Conservation (phyloP, 768 basidiomycete species). For the Pholiota molesta region DNA sequence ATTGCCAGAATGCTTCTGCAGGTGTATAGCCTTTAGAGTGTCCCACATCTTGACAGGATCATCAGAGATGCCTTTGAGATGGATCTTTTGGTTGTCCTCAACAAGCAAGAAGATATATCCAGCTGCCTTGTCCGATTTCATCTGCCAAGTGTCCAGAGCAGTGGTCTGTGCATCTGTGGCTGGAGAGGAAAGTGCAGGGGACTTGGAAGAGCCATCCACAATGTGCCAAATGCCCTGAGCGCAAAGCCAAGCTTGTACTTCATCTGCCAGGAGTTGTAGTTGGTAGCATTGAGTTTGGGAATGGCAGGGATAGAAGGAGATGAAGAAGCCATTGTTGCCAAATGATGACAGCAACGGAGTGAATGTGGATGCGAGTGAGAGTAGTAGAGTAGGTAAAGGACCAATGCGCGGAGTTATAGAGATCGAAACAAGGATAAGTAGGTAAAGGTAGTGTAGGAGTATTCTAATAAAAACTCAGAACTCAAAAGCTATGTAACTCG, state of each 20-base stretch:
- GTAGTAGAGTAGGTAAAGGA: not conserved
- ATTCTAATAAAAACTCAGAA: too few relatives aligned
- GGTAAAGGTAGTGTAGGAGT: too few relatives aligned
- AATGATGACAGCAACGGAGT: not conserved
- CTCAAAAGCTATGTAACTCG: too few relatives aligned
- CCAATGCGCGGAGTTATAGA: not conserved
- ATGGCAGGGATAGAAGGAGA: not conserved
- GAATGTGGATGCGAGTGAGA: not conserved
- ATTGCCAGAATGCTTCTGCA: conserved; percentile 25
- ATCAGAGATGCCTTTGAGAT: conserved; percentile 21
- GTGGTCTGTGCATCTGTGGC: not conserved
- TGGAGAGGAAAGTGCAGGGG: not conserved
- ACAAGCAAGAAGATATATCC: conserved; percentile 23
- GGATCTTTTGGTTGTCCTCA: conserved; percentile 20
- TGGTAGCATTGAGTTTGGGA: not conserved
- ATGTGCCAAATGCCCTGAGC: not conserved
- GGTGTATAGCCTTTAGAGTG: conserved; percentile 18
- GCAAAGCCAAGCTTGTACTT: not conserved
- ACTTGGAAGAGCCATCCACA: not conserved
- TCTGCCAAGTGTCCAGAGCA: not conserved
- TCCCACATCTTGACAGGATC: conserved; percentile 27
- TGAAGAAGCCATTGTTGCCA: not conserved
- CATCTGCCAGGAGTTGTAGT: not conserved
- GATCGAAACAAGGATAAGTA: not conserved
- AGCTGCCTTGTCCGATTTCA: conserved; percentile 16